These are phyloP conservation scores for Raddia distichophylla DNA, from an alignment of 176 grass and related monocot species.

Conservation along the genomic window DNA sequence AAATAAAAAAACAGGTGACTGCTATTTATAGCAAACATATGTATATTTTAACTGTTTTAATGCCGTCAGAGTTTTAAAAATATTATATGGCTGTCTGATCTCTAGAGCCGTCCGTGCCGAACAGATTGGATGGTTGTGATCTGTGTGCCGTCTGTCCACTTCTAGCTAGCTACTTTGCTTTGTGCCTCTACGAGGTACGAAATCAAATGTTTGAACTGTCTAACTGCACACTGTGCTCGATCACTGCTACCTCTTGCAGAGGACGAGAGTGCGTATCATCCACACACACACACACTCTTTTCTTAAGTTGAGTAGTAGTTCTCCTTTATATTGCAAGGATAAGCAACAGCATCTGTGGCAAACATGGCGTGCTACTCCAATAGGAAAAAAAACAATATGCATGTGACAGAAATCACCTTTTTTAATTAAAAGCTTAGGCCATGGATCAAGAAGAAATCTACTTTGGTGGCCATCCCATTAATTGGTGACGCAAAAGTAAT, in stretches of 20 bases:
- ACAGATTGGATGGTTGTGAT: constrained; percentile 11
- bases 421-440: constrained; percentile 38
- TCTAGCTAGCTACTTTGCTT: neutral
- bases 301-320: neutral
- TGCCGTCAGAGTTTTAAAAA: neutral
- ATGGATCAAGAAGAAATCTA: constrained; percentile 37
- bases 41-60: too few species aligned
- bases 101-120: neutral
- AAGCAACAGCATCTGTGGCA: neutral
- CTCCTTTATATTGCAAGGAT: constrained; percentile 13
- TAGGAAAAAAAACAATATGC: constrained; percentile 1
- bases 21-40: too few species aligned
- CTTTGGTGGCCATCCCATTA: constrained; percentile 49
- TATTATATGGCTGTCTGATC: neutral
- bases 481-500: constrained; percentile 38
- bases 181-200: neutral
- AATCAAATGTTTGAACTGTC: constrained; percentile 17
- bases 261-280: neutral
- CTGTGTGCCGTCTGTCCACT: neutral
- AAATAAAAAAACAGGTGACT: too few species aligned
- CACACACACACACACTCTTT: neutral
- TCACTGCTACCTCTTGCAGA: neutral
- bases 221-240: neutral
- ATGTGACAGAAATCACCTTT: constrained; percentile 51
- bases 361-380: neutral